Conservation (phyloP, 345 rosid species). For the Adansonia digitata region DNA sequence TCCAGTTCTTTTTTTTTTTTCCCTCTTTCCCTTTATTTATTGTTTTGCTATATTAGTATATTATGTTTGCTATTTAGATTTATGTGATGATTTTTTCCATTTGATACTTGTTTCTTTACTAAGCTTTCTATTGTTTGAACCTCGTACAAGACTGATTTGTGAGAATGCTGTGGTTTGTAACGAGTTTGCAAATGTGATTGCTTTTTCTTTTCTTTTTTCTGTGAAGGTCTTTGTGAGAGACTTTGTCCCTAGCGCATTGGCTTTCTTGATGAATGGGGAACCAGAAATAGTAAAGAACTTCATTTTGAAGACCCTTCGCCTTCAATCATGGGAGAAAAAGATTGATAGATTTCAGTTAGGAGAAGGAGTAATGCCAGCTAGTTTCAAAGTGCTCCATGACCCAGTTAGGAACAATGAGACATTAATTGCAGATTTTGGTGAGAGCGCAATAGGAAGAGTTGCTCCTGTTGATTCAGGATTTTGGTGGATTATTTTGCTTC, state of each 20-base stretch:
- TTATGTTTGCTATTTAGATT: background rate
- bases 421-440: constrained; percentile 89
- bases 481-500: constrained; percentile 95
- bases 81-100: background rate
- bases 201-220: background rate
- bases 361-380: constrained; percentile 99
- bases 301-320: constrained; percentile 84
- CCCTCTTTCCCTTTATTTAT: background rate
- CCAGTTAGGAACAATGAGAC: constrained; percentile 83
- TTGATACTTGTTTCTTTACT: background rate
- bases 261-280: constrained; percentile 81
- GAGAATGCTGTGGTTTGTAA: background rate
- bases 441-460: constrained; percentile 96
- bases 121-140: background rate
- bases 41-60: background rate
- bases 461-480: constrained; percentile 98
- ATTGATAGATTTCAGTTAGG: constrained; percentile 96
- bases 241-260: constrained; percentile 86
- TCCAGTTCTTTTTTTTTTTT: background rate
- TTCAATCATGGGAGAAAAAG: constrained; percentile 97
- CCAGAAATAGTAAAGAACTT: constrained; percentile 85
- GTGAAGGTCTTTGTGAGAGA: constrained; percentile 88
- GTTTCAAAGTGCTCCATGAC: constrained; percentile 92
- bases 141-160: background rate
- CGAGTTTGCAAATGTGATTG: background rate